Conservation (phyloP, 2,329 filamentous ascomycete species). For the Harringtonia aguacate region DNA sequence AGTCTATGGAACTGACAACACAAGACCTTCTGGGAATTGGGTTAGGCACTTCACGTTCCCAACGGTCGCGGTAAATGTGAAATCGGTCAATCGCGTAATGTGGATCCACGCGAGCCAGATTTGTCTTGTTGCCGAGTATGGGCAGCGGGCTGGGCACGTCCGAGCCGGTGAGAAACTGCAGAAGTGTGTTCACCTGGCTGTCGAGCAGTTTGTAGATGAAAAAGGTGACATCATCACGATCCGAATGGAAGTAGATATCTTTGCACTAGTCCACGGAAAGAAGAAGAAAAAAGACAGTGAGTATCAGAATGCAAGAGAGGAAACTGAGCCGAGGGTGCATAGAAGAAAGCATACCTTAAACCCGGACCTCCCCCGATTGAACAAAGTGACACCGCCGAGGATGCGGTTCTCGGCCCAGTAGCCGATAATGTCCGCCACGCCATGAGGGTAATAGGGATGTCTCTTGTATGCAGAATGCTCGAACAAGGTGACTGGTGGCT, state of each 20-base stretch:
- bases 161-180: background rate
- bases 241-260: background rate
- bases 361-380: conserved; percentile 11
- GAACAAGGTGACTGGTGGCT: too few species aligned
- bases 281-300: too few species aligned
- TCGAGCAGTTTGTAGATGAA: background rate
- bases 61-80: too few species aligned
- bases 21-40: too few species aligned
- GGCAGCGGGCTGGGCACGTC: background rate
- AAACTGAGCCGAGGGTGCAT: too few species aligned
- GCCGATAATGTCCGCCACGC: conserved; percentile 12
- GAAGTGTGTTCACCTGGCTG: background rate
- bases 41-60: too few species aligned
- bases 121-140: too few species aligned
- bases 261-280: background rate
- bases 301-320: too few species aligned
- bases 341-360: too few species aligned
- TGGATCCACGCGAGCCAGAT: too few species aligned
- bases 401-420: conserved; percentile 19
- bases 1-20: too few species aligned
- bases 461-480: background rate
- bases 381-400: conserved; percentile 19
- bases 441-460: conserved; percentile 5
- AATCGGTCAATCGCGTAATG: too few species aligned
- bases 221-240: background rate